These are phyloP conservation scores for Cryptococcus sp. DNA, from an alignment of 1,284 basidiomycete species.

Conservation along the genomic window DNA sequence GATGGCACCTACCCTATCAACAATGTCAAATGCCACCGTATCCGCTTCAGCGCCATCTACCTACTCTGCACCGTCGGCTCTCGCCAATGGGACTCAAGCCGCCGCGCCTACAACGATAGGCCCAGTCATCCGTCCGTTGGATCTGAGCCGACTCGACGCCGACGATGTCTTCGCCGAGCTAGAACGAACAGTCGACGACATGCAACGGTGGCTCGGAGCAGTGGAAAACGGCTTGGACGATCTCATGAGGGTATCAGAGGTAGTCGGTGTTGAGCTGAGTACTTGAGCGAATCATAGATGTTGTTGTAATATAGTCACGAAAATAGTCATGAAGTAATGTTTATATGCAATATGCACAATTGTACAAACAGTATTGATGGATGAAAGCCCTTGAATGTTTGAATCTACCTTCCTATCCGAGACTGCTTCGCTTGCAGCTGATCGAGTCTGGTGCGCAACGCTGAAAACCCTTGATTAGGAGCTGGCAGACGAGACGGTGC, in stretches of 20 bases:
- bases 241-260: constrained; percentile 55
- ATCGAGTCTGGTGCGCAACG: constrained; percentile 29
- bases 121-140: constrained; percentile 64
- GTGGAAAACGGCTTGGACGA: constrained; percentile 70
- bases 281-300: background rate
- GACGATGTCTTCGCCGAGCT: constrained; percentile 72
- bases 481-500: constrained; percentile 7
- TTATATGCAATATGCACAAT: background rate
- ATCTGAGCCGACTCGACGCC: constrained; percentile 65
- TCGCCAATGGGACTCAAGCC: background rate
- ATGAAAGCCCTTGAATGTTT: background rate
- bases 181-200: constrained; percentile 72
- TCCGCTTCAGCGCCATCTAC: background rate
- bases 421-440: constrained; percentile 28
- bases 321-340: too few species aligned
- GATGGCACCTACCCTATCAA: background rate
- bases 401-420: background rate
- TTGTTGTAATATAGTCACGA: constrained; percentile 9
- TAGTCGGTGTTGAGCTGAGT: background rate
- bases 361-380: background rate
- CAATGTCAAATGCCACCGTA: background rate
- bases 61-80: background rate
- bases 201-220: constrained; percentile 75
- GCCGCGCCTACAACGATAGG: constrained; percentile 1
- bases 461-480: constrained; percentile 16